phyloP scores from a whole-genome alignment of 148 eudicot genomes.

The Vaccinium darrowii region DNA sequence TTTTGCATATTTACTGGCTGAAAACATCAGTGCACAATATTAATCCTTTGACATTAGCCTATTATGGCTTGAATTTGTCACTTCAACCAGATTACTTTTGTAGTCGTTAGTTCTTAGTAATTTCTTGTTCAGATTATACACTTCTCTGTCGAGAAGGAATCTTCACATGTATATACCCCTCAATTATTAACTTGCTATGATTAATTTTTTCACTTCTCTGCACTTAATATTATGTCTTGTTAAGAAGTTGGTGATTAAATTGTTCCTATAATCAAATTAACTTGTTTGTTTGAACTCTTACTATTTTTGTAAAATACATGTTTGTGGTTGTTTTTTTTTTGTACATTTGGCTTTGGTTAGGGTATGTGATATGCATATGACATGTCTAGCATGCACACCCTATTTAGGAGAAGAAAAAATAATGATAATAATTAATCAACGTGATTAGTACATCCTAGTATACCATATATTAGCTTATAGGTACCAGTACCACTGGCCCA shows the following conservation, averaged over 20 bases:
- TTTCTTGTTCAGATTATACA: background rate
- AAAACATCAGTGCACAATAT: background rate
- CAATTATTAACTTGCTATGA: background rate
- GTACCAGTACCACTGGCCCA: background rate
- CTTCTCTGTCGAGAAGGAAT: background rate
- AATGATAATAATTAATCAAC: background rate
- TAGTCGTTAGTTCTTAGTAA: background rate
- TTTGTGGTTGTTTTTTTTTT: background rate
- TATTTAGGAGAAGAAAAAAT: too few relatives aligned
- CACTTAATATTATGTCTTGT: background rate
- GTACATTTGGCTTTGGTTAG: background rate
- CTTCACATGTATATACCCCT: background rate
- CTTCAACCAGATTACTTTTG: background rate
- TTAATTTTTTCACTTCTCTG: background rate
- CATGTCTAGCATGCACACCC: background rate
- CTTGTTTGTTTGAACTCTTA: background rate
- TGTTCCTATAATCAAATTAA: background rate
- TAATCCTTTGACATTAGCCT: background rate
- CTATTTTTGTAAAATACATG: background rate
- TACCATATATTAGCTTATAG: background rate
- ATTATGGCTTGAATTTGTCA: background rate
- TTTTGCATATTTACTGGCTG: background rate
- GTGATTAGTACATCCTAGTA: background rate
- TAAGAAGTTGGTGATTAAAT: background rate
- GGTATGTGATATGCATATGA: background rate